A percentile compares a stretch with the other conserved stretches of the same genome.
Evolutionary conservation across 306 rosid species (phyloP).

Genomic region (Erythrophleum fordii): DNA sequence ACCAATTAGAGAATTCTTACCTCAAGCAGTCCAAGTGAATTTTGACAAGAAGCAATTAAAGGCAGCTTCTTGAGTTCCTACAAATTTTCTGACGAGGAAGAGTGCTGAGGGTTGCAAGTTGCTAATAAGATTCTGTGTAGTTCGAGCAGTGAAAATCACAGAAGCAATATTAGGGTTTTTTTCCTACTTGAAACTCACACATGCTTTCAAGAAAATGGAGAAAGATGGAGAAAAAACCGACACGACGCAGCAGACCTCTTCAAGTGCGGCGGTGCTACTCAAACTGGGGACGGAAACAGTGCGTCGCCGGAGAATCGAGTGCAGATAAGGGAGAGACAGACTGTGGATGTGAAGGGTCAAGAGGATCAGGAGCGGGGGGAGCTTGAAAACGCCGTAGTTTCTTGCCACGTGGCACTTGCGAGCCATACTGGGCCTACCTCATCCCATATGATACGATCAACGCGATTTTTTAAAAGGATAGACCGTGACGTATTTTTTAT

Average conservation of each 20-base stretch:
- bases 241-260: neutral
- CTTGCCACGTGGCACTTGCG: neutral
- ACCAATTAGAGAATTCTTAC: constrained; percentile 1
- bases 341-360: neutral
- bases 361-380: neutral
- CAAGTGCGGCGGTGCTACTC: neutral
- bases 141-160: neutral
- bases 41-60: neutral
- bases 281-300: neutral
- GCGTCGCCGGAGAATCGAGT: neutral
- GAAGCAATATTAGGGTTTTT: constrained; percentile 26
- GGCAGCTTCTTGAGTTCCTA: neutral
- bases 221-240: neutral
- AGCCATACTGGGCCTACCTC: neutral
- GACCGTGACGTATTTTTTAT: no score
- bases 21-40: neutral
- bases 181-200: neutral
- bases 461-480: no score
- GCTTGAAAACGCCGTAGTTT: constrained; percentile 2
- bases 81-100: neutral
- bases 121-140: neutral
- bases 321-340: neutral
- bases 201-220: neutral
- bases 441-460: neutral
- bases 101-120: neutral